Conservation (phyloP, 257 asterid species). For the Nicotiana benthamiana region DNA sequence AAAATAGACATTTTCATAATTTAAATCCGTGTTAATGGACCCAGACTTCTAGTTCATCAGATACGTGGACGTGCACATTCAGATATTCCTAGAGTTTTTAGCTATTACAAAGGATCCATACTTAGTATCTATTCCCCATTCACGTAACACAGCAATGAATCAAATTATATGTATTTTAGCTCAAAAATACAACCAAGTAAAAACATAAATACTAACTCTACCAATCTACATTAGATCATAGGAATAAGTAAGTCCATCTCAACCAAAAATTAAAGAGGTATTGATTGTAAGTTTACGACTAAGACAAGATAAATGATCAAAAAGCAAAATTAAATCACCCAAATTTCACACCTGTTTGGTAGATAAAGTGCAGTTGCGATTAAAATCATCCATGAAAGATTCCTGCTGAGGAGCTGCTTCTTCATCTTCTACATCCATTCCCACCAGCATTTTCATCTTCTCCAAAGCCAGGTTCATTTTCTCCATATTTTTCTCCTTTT, state of each 20-base stretch:
- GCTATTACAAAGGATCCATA: background rate
- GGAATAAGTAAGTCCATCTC: background rate
- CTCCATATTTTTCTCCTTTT: slow-evolving; percentile 37
- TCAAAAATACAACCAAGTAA: background rate
- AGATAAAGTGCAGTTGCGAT: slow-evolving; percentile 83
- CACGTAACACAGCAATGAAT: background rate
- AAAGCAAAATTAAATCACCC: background rate
- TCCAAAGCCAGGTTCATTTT: slow-evolving; percentile 81
- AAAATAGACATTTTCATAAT: background rate
- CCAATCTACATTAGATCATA: background rate
- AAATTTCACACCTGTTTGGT: slow-evolving; percentile 59
- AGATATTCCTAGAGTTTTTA: background rate
- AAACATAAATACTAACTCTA: background rate
- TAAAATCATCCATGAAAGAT: slow-evolving; percentile 68
- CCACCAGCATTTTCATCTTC: slow-evolving; percentile 97
- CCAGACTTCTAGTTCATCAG: background rate
- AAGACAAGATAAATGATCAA: background rate
- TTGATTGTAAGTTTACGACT: background rate
- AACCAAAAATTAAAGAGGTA: background rate
- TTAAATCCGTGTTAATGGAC: background rate
- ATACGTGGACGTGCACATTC: background rate
- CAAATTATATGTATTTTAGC: background rate
- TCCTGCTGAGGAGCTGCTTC: slow-evolving; percentile 36
- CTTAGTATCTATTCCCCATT: background rate
- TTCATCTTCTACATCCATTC: slow-evolving; percentile 86